These are phyloP conservation scores for Yamadazyma kanchanaburiensis DNA, from an alignment of 1,139 yeast genomes.

Conservation along the genomic window DNA sequence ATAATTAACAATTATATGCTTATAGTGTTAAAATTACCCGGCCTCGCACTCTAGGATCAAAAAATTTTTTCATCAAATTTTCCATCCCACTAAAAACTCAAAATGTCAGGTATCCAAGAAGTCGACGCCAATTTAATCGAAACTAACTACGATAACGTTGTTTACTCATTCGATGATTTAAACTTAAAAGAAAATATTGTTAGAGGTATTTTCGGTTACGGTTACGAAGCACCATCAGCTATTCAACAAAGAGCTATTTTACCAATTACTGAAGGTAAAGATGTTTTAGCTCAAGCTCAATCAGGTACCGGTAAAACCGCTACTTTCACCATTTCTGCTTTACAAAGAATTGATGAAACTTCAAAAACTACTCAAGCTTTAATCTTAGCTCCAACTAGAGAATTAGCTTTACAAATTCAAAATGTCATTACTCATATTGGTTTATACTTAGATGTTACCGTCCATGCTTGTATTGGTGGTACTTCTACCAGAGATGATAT, in stretches of 20 bases:
- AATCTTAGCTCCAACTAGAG: conserved; percentile 98
- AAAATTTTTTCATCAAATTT: conserved; percentile 8
- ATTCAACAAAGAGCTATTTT: conserved; percentile 98
- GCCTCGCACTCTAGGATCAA: conserved; percentile 4
- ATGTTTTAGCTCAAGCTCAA: conserved; percentile 98
- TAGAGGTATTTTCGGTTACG: conserved; percentile 94
- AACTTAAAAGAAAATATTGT: conserved; percentile 74
- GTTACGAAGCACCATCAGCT: conserved; percentile 97
- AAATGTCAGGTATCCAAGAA: conserved; percentile 62
- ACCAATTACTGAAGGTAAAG: conserved; percentile 95
- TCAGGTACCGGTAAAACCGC: conserved; percentile 99
- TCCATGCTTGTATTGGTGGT: conserved; percentile 99
- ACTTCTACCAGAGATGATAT: conserved; percentile 89
- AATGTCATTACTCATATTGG: conserved; percentile 94
- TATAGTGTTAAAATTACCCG: no score
- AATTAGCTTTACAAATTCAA: conserved; percentile 96
- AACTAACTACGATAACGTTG: conserved; percentile 97
- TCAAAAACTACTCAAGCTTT: conserved; percentile 86
- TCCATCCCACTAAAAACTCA: conserved; percentile 6
- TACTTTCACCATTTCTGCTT: conserved; percentile 94
- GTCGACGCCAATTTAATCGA: conserved; percentile 83
- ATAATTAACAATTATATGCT: no score
- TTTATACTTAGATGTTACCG: conserved; percentile 87
- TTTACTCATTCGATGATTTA: conserved; percentile 83
- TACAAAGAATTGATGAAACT: conserved; percentile 84